Conservation (phyloP, 345 rosid species). For the Eucalyptus polyanthemos region DNA sequence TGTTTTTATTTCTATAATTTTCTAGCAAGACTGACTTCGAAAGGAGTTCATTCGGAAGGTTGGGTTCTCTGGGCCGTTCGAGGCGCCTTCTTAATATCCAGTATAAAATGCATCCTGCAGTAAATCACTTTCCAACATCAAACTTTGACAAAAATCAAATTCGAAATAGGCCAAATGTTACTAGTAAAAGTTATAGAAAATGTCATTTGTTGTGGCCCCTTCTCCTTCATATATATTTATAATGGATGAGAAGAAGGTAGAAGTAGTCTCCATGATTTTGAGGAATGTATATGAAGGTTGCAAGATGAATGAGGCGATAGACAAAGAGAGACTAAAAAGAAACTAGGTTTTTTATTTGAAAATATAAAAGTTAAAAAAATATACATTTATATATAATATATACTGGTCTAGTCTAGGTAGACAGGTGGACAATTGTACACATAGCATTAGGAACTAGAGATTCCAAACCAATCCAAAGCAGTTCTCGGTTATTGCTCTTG, state of each 20-base stretch:
- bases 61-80: not conserved
- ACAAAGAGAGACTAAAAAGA: not conserved
- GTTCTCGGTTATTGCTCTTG: accelerated
- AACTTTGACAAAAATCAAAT: too few relatives aligned
- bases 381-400: too few relatives aligned
- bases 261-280: not conserved
- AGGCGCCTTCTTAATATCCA: not conserved
- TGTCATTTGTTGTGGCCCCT: not conserved
- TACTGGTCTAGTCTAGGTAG: accelerated
- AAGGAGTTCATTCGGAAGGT: not conserved
- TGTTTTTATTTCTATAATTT: too few relatives aligned
- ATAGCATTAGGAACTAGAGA: not conserved
- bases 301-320: not conserved
- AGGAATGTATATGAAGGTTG: not conserved
- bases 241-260: not conserved
- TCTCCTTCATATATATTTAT: too few relatives aligned
- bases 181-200: not conserved
- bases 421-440: not conserved
- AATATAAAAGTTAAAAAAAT: too few relatives aligned
- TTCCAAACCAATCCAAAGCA: accelerated
- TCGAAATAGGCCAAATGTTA: not conserved
- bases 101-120: not conserved
- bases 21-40: not conserved
- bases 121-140: not conserved
- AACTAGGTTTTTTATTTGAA: not conserved